phyloP scores from a whole-genome alignment of 495 filamentous ascomycete species.

The Amorphotheca resinae region DNA sequence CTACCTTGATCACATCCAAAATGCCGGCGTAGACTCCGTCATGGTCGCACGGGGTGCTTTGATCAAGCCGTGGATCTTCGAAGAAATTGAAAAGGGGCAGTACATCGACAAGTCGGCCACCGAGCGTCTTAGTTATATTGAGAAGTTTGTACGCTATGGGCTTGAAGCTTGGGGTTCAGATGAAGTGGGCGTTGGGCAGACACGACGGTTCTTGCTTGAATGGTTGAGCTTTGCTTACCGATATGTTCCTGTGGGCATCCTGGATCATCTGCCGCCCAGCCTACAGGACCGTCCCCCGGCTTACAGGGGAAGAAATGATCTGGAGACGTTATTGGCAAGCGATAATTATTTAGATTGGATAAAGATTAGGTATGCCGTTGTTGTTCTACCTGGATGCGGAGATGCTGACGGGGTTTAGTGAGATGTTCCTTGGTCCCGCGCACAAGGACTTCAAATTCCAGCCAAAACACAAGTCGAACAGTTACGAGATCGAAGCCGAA shows the following conservation, averaged over 20 bases:
- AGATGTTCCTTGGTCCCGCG: conserved; percentile 93
- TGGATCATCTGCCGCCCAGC: conserved; percentile 75
- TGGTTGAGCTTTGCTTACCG: conserved; percentile 87
- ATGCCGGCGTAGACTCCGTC: conserved; percentile 68
- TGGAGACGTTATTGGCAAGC: conserved; percentile 84
- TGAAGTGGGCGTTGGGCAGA: conserved; percentile 81
- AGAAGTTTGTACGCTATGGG: conserved; percentile 81
- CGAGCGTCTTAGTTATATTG: conserved; percentile 74
- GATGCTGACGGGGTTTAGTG: conserved; percentile 37
- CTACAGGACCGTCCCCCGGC: conserved; percentile 80
- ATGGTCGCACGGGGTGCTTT: conserved; percentile 89
- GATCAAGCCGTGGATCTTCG: conserved; percentile 96
- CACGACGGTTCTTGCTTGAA: conserved; percentile 81
- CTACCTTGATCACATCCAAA: conserved; percentile 65
- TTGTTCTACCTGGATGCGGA: neutral
- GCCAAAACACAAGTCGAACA: conserved; percentile 96
- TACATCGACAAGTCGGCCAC: conserved; percentile 88
- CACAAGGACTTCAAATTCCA: conserved; percentile 85
- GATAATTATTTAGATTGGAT: conserved; percentile 94
- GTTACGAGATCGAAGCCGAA: conserved; percentile 52
- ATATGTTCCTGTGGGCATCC: conserved; percentile 79
- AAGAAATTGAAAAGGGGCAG: conserved; percentile 83
- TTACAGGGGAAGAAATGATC: conserved; percentile 70
- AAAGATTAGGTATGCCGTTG: conserved; percentile 72
- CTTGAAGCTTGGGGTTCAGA: conserved; percentile 91